These are phyloP conservation scores for Colletotrichum graminicola DNA, from an alignment of 2,329 filamentous ascomycete genomes.

Conservation along the genomic window DNA sequence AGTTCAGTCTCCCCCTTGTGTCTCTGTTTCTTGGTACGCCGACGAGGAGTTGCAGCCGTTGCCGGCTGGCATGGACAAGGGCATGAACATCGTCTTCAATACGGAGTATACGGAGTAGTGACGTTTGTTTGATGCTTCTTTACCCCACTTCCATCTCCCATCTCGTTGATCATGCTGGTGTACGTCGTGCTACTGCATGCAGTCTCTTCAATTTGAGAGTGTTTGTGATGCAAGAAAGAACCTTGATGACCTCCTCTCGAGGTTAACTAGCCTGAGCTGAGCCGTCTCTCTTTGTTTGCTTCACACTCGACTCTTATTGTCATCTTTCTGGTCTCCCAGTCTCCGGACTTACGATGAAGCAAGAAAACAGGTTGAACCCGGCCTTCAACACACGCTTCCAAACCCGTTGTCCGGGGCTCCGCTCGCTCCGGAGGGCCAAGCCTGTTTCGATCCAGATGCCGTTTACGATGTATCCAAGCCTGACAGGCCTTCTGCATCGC, in stretches of 20 bases:
- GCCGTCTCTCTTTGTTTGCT: not conserved
- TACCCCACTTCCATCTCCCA: not conserved
- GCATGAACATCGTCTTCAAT: not conserved
- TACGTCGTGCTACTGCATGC: too few species aligned
- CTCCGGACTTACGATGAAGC: not conserved
- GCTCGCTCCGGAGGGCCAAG: not conserved
- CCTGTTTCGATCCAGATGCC: not conserved
- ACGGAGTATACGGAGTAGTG: too few species aligned
- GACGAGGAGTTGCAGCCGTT: not conserved
- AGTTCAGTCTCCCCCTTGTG: not conserved
- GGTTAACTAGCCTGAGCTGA: not conserved
- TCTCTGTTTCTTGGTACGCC: not conserved
- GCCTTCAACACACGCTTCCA: not conserved
- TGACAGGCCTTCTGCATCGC: not conserved
- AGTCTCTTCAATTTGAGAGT: too few species aligned
- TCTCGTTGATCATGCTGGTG: not conserved
- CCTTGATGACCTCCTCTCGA: constrained; percentile 8
- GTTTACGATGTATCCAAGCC: constrained; percentile 8
- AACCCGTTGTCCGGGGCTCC: not conserved
- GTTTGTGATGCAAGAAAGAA: constrained; percentile 9
- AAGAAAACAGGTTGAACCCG: not conserved
- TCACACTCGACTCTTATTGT: too few species aligned
- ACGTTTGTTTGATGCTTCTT: constrained; percentile 7
- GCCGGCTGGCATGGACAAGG: not conserved
- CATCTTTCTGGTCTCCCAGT: too few species aligned